A percentile compares a stretch with the other conserved stretches of the same genome.
These are phyloP conservation scores for Ceratobasidium sp. DNA, from an alignment of 1,284 basidiomycete species.

Conservation along the genomic window DNA sequence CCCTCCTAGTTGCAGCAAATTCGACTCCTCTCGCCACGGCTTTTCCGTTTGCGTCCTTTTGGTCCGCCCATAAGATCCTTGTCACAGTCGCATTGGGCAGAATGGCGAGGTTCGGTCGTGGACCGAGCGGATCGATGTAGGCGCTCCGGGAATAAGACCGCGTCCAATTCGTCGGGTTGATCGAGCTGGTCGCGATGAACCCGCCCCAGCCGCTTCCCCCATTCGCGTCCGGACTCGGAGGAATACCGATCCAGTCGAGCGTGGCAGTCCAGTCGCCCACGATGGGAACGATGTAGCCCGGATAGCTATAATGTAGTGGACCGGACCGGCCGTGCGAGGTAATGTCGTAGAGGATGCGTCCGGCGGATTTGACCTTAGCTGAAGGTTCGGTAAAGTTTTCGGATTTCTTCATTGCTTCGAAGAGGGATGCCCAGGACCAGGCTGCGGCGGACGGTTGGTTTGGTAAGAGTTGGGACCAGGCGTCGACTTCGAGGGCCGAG, in stretches of 20 bases:
- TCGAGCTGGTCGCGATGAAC: constrained; percentile 69
- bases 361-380: constrained; percentile 51
- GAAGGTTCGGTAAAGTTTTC: constrained; percentile 60
- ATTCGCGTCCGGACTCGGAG: constrained; percentile 59
- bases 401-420: constrained; percentile 66
- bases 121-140: constrained; percentile 72
- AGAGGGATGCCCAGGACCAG: constrained; percentile 69
- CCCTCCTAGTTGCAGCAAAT: constrained; percentile 60
- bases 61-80: constrained; percentile 63
- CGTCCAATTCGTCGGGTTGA: constrained; percentile 73
- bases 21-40: constrained; percentile 65
- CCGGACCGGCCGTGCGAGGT: constrained; percentile 60
- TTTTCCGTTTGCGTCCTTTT: constrained; percentile 33
- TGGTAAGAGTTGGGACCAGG: constrained; percentile 62
- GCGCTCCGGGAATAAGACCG: constrained; percentile 74
- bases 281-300: constrained; percentile 60
- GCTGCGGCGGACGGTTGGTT: constrained; percentile 54
- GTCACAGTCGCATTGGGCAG: constrained; percentile 68
- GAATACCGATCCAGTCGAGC: constrained; percentile 61
- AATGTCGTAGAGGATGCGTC: constrained; percentile 56
- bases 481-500: constrained; percentile 64
- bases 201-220: constrained; percentile 64
- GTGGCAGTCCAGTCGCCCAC: constrained; percentile 66
- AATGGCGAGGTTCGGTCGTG: constrained; percentile 71
- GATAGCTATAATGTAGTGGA: constrained; percentile 56